Conservation (phyloP, 192 early-diverging fungal species). For the Mycoemilia scoparia region DNA sequence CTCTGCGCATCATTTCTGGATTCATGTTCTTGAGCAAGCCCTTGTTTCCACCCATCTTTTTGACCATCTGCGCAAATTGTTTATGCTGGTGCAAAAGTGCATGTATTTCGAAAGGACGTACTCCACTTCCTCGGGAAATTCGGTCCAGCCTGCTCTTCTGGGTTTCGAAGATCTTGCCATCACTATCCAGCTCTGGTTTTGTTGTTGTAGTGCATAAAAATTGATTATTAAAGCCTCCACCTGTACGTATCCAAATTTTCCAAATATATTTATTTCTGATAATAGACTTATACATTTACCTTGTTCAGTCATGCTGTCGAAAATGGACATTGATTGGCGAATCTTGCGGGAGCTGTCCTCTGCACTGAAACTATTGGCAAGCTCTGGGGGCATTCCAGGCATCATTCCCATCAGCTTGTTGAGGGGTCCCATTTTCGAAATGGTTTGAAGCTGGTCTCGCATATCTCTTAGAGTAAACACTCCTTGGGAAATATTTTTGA, state of each 20-base stretch:
- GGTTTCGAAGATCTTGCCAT: slow-evolving; percentile 62
- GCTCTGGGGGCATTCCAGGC: slow-evolving; percentile 47
- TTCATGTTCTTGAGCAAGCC: slow-evolving; percentile 57
- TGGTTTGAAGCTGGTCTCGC: slow-evolving; percentile 81
- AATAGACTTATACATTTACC: slow-evolving; percentile 5
- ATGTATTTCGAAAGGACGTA: slow-evolving; percentile 64
- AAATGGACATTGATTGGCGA: slow-evolving; percentile 70
- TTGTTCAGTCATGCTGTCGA: slow-evolving; percentile 98
- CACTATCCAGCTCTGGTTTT: slow-evolving; percentile 65
- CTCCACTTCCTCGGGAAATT: slow-evolving; percentile 71
- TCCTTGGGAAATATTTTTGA: slow-evolving; percentile 78
- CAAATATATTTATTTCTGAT: not conserved
- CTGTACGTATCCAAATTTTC: not conserved
- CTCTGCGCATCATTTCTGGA: slow-evolving; percentile 30
- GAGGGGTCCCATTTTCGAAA: slow-evolving; percentile 79
- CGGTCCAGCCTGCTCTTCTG: slow-evolving; percentile 54
- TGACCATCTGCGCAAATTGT: slow-evolving; percentile 71
- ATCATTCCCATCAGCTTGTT: slow-evolving; percentile 81
- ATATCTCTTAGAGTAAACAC: slow-evolving; percentile 83
- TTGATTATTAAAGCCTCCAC: not conserved
- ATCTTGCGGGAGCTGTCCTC: slow-evolving; percentile 40
- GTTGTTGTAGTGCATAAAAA: not conserved
- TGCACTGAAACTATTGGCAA: slow-evolving; percentile 36
- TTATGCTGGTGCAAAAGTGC: slow-evolving; percentile 59
- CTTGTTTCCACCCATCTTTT: slow-evolving; percentile 83